phyloP scores from a whole-genome alignment of 2,329 filamentous ascomycete genomes.

The Capronia americana region DNA sequence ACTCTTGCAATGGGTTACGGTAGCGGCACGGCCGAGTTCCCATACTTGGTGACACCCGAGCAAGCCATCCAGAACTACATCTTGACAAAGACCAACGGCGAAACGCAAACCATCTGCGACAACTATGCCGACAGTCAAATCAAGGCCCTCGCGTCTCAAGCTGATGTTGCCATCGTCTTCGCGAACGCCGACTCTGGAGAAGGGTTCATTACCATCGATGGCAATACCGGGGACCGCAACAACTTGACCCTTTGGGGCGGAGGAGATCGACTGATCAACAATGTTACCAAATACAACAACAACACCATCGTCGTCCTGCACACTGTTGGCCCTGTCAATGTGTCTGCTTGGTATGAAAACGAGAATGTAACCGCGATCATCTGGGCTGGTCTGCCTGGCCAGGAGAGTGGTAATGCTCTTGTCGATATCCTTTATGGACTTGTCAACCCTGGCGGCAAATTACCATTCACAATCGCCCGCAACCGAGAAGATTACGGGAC shows the following conservation, averaged over 20 bases:
- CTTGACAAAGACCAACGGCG: slow-evolving; percentile 67
- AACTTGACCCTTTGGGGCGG: slow-evolving; percentile 89
- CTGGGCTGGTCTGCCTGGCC: slow-evolving; percentile 76
- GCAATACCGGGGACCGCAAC: slow-evolving; percentile 85
- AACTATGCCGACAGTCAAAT: slow-evolving; percentile 63
- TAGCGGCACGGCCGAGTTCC: slow-evolving; percentile 65
- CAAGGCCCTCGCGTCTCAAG: slow-evolving; percentile 56
- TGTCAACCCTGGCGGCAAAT: slow-evolving; percentile 67
- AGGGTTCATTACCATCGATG: slow-evolving; percentile 81
- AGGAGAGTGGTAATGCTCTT: slow-evolving; percentile 77
- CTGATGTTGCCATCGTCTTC: slow-evolving; percentile 75
- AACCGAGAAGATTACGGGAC: slow-evolving; percentile 62
- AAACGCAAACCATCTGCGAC: slow-evolving; percentile 66
- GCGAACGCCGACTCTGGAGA: slow-evolving; percentile 88
- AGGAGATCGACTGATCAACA: slow-evolving; percentile 80
- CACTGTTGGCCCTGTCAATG: slow-evolving; percentile 77
- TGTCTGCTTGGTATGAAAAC: slow-evolving; percentile 67
- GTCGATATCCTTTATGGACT: slow-evolving; percentile 75
- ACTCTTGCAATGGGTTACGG: slow-evolving; percentile 70
- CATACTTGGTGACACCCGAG: slow-evolving; percentile 67
- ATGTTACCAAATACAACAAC: slow-evolving; percentile 75
- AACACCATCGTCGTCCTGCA: slow-evolving; percentile 95
- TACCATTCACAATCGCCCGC: slow-evolving; percentile 66
- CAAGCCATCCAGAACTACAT: slow-evolving; percentile 71
- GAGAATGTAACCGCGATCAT: slow-evolving; percentile 76